These are phyloP conservation scores for Laguncularia racemosa DNA, from an alignment of 345 rosid genomes.

Conservation along the genomic window DNA sequence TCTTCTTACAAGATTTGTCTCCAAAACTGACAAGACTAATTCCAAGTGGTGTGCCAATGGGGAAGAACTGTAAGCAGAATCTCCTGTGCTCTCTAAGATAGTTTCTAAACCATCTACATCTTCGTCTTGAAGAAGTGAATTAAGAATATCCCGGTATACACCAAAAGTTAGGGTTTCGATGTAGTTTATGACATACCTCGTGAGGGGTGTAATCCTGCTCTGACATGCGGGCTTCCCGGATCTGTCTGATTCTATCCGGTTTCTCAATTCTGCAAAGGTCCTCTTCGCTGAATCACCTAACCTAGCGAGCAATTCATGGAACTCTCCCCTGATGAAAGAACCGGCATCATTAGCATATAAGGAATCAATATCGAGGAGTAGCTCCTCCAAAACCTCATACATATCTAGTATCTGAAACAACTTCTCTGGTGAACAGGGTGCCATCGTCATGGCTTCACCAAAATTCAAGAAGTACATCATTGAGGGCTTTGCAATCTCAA, in stretches of 20 bases:
- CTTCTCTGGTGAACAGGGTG: constrained; percentile 51
- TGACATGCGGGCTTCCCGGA: constrained; percentile 36
- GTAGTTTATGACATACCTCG: constrained; percentile 78
- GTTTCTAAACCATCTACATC: constrained; percentile 25
- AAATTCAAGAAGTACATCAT: constrained; percentile 53
- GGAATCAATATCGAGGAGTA: constrained; percentile 37
- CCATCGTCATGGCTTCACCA: constrained; percentile 63
- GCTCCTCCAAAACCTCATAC: constrained; percentile 50
- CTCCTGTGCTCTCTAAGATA: constrained; percentile 19
- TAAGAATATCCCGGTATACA: constrained; percentile 38
- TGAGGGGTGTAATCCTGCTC: constrained; percentile 59
- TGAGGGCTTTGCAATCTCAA: constrained; percentile 42
- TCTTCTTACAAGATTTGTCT: constrained; percentile 41
- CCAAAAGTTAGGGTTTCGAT: constrained; percentile 34
- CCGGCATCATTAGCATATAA: constrained; percentile 44
- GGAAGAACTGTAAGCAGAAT: constrained; percentile 30
- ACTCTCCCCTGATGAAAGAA: constrained; percentile 41
- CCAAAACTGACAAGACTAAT: constrained; percentile 37
- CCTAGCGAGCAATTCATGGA: constrained; percentile 34
- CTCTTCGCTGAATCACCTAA: constrained; percentile 33
- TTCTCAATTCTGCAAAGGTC: constrained; percentile 40
- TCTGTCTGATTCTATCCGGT: constrained; percentile 33
- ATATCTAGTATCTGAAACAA: constrained; percentile 58
- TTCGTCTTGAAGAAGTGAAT: constrained; percentile 41
- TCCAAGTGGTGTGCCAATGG: constrained; percentile 50